phyloP scores from a whole-genome alignment of 768 basidiomycete genomes.

The Psilocybe sp. region DNA sequence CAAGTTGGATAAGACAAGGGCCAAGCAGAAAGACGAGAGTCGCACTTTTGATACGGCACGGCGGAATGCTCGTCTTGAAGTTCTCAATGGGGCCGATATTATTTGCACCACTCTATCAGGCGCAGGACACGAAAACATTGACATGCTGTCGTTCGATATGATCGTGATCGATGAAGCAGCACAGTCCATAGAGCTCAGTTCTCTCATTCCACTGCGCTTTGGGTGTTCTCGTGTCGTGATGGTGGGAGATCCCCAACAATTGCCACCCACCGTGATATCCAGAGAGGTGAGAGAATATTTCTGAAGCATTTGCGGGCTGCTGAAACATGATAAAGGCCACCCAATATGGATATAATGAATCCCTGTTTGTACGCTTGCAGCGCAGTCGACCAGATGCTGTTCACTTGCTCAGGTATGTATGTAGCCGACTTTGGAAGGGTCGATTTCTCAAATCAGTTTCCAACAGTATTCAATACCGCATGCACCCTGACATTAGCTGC shows the following conservation, averaged over 20 bases:
- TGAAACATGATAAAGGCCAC: slow-evolving; percentile 45
- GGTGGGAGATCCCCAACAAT: slow-evolving; percentile 94
- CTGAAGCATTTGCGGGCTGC: background rate
- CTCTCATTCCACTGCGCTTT: slow-evolving; percentile 93
- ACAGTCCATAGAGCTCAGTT: slow-evolving; percentile 92
- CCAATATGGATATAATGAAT: slow-evolving; percentile 80
- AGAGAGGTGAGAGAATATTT: slow-evolving; percentile 31
- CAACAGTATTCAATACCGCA: slow-evolving; percentile 94
- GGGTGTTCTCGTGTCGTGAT: slow-evolving; percentile 80
- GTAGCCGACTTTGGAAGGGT: background rate
- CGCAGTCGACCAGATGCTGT: slow-evolving; percentile 78
- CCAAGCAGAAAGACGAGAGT: slow-evolving; percentile 76
- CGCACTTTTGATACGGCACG: slow-evolving; percentile 82
- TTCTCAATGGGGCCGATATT: slow-evolving; percentile 88
- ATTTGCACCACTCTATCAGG: slow-evolving; percentile 94
- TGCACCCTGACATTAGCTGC: slow-evolving; percentile 94
- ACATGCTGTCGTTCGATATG: slow-evolving; percentile 87
- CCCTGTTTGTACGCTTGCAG: slow-evolving; percentile 89
- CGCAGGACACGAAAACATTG: slow-evolving; percentile 84
- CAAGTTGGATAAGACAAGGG: slow-evolving; percentile 73
- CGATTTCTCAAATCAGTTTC: slow-evolving; percentile 1
- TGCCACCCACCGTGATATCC: slow-evolving; percentile 83
- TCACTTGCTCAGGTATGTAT: slow-evolving; percentile 78
- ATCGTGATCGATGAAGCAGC: slow-evolving; percentile 98
- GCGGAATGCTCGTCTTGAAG: slow-evolving; percentile 67